Evolutionary conservation across 345 rosid species (phyloP), one percentile per base, ranked within the genome.

Genomic region (Lenwebbia sp.): DNA sequence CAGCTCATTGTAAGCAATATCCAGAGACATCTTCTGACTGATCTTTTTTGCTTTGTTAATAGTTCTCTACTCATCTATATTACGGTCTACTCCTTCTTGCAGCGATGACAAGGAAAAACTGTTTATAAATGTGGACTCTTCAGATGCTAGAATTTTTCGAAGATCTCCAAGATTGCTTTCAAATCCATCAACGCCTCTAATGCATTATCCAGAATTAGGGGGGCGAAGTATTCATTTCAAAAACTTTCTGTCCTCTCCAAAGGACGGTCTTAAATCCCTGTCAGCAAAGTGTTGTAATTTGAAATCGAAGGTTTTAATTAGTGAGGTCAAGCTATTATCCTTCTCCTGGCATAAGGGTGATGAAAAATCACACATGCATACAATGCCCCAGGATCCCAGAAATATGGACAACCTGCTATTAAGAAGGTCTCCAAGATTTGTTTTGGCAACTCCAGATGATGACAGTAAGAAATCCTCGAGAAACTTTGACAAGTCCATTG

Each of bases 381-480:
- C 37, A 21, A 86, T 83, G 75, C 22, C 65, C 10, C 87, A 7
- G 9, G 50, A 70, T 57, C 84, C 85, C n/a, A 55, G 52, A 50
- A 85, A 85, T 55, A 82, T 76, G 25, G 88, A 84, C 74, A 76
- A 86, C 86, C 60, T 83, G 57, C 81, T 1, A 13, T 70, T 62
- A 62, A 88, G 85, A 76, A 57, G 86, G 85, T 87, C 90, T 86
- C 92, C 90, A 74, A 89, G 88, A 85, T 37, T 84, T 83, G 41
- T 57, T 83, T 81, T 51, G 82, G 87, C 84, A 86, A 86, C 88
- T 82, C 87, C 86, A 85, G 86, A 83, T 86, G 83, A 41, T 86
- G 82, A n/a, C 83, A 44, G n/a, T n/a, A 65, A 83, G 76, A 89
- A 83, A 30, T 65, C 87, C 76, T 86, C 54, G 62, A 76, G 70